A percentile compares a stretch with the other conserved stretches of the same genome.
Conservation (phyloP, 306 rosid species). For the Quercus engelmannii region DNA sequence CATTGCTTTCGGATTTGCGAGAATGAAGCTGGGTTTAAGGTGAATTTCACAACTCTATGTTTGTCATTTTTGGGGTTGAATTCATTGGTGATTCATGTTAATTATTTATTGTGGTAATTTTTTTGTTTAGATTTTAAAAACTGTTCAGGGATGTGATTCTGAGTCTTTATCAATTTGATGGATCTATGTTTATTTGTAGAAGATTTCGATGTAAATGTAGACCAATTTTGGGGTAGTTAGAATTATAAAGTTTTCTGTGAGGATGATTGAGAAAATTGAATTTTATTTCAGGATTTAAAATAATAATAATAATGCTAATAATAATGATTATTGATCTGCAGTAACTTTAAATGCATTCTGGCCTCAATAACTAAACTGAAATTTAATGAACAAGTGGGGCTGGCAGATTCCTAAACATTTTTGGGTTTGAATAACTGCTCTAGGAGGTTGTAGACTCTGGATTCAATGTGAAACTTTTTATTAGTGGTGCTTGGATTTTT, state of each 20-base stretch:
- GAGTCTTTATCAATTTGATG: not conserved
- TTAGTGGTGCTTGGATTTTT: too few relatives aligned
- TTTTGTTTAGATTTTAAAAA: not conserved
- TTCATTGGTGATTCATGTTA: not conserved
- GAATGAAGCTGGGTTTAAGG: slow-evolving; percentile 69
- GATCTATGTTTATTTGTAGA: not conserved
- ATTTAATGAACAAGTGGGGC: not conserved
- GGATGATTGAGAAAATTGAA: not conserved
- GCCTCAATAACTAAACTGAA: not conserved
- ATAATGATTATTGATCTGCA: not conserved
- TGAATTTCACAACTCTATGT: slow-evolving; percentile 1
- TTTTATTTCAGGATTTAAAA: not conserved
- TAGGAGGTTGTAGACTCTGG: not conserved
- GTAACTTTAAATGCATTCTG: not conserved
- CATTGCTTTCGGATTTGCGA: slow-evolving; percentile 88
- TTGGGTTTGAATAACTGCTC: not conserved
- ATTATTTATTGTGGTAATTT: not conserved
- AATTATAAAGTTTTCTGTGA: not conserved
- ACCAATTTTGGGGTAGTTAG: not conserved
- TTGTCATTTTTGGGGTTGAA: not conserved
- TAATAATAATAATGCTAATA: not conserved
- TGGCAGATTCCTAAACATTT: not conserved
- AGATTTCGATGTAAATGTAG: not conserved
- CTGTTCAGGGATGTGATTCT: not conserved
- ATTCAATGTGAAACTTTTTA: not conserved